Evolutionary conservation across 371 early-diverging fungal species (phyloP), one percentile per base, ranked within the genome.

Genomic region (Dinochytrium kinnereticum): DNA sequence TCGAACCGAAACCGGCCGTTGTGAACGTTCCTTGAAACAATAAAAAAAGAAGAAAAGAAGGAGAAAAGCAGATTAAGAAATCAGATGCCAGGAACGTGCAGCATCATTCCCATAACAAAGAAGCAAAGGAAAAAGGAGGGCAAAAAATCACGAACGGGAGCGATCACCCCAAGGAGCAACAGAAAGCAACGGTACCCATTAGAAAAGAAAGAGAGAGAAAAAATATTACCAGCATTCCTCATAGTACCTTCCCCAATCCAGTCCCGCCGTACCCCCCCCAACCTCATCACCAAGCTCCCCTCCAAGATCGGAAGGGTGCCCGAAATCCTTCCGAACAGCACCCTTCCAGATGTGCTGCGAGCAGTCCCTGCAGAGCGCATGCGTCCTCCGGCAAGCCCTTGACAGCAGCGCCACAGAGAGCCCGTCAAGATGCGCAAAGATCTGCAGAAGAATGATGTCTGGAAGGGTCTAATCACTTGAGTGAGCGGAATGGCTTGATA

Each of bases 1-100:
- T 70, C 40, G 59, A 76, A 76, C n/a, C 72, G 36, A 59, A 68
- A 72, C 59, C 66, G 51, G n/a, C 72, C 71, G 15, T 71, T 51
- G 24, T 76, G 57, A 21, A 76, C 39, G 39, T 76, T 76, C 57
- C 57, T 55, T 7, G 21, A 44, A 44, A 21, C 21, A 44, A 13
- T 13, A 44, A 21, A 10, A 44, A 13, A 21, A 10, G 49, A 21
- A 10, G 10, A 21, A 13, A 13, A 13, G 21, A 13, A 21, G 49
- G 49, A 44, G 21, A 21, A 21, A 21, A 44, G 21, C 49, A 21
- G 49, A 10, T 55, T 26, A 17, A 7, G 21, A 55, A 13, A 30
- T 55, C 57, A 15, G 15, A 7, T 55, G 15, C 49, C 49, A 44
- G 10, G 13, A 21, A 21, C 49, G 21, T 10, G 10, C 49, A 44